Conservation (phyloP, 2,329 filamentous ascomycete genomes). For the Ascochyta fabae region DNA sequence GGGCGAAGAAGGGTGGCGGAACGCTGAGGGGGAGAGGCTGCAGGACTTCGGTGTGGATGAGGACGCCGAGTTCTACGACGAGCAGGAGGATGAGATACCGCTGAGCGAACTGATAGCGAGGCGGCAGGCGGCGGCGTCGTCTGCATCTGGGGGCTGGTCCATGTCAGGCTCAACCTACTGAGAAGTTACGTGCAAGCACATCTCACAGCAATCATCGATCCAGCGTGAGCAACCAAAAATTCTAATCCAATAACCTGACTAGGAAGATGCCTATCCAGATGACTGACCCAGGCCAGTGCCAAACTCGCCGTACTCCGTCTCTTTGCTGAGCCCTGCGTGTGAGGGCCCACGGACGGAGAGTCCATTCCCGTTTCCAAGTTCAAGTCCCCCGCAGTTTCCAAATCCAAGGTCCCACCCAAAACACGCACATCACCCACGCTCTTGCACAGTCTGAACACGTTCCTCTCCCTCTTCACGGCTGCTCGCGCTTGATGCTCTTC, state of each 20-base stretch:
- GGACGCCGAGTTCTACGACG: constrained; percentile 71
- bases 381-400: constrained; percentile 1
- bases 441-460: constrained; percentile 1
- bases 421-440: not conserved
- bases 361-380: constrained; percentile 1
- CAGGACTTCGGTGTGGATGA: constrained; percentile 82
- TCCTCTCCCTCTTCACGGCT: not conserved
- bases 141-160: not conserved
- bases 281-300: constrained; percentile 1
- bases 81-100: constrained; percentile 71
- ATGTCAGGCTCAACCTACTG: not conserved
- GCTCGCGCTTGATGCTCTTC: not conserved
- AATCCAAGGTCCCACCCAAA: not conserved
- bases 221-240: constrained; percentile 31
- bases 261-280: constrained; percentile 15
- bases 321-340: not conserved
- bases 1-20: constrained; percentile 71
- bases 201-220: not conserved
- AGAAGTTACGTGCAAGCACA: not conserved
- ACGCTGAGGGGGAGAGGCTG: constrained; percentile 75
- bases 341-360: not conserved
- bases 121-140: constrained; percentile 21
- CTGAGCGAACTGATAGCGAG: constrained; percentile 67
- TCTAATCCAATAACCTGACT: constrained; percentile 33
- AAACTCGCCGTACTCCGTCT: constrained; percentile 6